Evolutionary conservation across 1,139 yeast genomes (phyloP).

Genomic region (Waltiozyma solani): DNA sequence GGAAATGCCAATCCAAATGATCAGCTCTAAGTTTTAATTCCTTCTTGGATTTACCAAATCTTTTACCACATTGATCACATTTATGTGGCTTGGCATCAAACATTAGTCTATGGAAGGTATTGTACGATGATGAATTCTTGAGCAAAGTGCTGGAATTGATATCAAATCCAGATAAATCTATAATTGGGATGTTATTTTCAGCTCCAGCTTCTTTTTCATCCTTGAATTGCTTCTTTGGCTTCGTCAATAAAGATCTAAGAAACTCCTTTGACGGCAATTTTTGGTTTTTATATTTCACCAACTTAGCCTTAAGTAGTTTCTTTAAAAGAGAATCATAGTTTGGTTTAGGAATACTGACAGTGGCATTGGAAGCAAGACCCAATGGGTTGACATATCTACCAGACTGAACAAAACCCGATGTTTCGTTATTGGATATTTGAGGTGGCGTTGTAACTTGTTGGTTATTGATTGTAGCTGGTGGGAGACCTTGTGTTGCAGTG

Average conservation of each 20-base stretch:
- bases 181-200: neutral
- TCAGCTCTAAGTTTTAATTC: constrained; percentile 47
- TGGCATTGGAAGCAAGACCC: neutral
- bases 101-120: constrained; percentile 25
- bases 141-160: constrained; percentile 12
- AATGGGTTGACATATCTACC: too few relatives aligned
- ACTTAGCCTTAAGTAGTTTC: neutral
- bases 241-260: constrained; percentile 10
- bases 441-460: too few relatives aligned
- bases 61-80: constrained; percentile 84
- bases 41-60: constrained; percentile 56
- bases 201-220: neutral
- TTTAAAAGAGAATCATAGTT: neutral
- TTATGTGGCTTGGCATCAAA: constrained; percentile 63
- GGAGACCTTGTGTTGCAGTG: constrained; percentile 4
- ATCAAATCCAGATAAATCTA: constrained; percentile 9
- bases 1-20: constrained; percentile 95
- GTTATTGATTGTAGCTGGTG: too few relatives aligned
- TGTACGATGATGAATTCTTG: constrained; percentile 7
- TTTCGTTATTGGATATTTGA: constrained; percentile 10
- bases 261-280: constrained; percentile 9
- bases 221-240: constrained; percentile 1
- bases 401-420: too few relatives aligned
- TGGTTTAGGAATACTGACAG: neutral
- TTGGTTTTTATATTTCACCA: neutral